Percentiles rank a stretch among this genome's conserved stretches.
Evolutionary conservation across 2,329 filamentous ascomycete species (phyloP).

Genomic region (Xylaria sp.): DNA sequence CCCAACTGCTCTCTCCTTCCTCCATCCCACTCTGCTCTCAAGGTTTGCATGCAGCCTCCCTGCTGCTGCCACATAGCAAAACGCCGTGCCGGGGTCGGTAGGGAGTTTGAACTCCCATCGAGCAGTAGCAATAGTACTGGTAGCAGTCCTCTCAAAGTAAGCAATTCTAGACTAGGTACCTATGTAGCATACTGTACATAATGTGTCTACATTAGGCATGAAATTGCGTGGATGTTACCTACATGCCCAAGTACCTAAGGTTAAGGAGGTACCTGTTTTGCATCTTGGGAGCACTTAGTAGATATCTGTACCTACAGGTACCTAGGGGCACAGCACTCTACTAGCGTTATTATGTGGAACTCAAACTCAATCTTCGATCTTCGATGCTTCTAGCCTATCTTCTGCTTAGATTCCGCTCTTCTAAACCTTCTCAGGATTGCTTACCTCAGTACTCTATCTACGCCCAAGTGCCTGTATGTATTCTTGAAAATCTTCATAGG

Average conservation of each 20-base stretch:
- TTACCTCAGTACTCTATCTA: no score
- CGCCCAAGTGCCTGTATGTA: background rate
- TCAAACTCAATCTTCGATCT: background rate
- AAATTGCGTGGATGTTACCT: background rate
- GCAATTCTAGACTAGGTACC: background rate
- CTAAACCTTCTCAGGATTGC: conserved; percentile 17
- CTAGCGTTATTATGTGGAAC: conserved; percentile 27
- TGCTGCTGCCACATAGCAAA: conserved; percentile 29
- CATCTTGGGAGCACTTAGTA: background rate
- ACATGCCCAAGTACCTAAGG: background rate
- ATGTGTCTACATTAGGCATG: background rate
- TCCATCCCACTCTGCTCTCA: conserved; percentile 15
- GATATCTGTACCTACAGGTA: background rate
- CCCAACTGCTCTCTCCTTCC: conserved; percentile 1
- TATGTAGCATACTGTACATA: background rate
- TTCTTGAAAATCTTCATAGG: conserved; percentile 41
- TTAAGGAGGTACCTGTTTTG: background rate
- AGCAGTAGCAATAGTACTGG: background rate
- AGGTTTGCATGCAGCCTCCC: conserved; percentile 17
- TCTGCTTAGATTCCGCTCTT: conserved; percentile 9
- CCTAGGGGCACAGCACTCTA: background rate
- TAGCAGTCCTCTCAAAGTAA: background rate
- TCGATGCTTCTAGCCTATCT: conserved; percentile 27
- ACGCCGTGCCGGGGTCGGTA: background rate
- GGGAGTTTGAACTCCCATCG: background rate